phyloP scores from a whole-genome alignment of 1,139 yeast genomes.

The Arxiozyma telluris region DNA sequence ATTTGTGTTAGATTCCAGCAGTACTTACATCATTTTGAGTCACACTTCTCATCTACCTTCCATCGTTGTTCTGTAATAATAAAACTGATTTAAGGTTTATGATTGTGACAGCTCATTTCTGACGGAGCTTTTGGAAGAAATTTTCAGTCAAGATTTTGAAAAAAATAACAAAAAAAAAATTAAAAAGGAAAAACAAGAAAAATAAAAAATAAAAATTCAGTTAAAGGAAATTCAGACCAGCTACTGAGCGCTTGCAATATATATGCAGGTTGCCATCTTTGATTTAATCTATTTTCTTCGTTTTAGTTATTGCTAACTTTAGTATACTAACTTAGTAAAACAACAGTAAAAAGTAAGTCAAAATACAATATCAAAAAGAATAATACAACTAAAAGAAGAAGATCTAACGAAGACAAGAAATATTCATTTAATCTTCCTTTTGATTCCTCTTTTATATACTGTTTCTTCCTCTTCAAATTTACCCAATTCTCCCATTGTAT shows the following conservation, averaged over 20 bases:
- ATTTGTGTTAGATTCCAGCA: no score
- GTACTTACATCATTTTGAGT: no score
- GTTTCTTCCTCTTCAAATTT: constrained; percentile 1
- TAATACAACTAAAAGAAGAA: background rate
- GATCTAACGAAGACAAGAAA: background rate
- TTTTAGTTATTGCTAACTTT: no score
- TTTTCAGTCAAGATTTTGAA: no score
- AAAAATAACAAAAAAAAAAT: no score
- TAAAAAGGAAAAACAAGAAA: no score
- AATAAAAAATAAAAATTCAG: no score
- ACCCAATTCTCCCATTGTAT: constrained; percentile 9
- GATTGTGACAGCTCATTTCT: background rate
- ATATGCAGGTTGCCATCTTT: background rate
- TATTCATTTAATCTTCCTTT: background rate
- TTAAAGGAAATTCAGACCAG: background rate
- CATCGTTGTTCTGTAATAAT: no score
- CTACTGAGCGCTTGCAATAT: background rate
- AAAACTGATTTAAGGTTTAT: background rate
- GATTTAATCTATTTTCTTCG: no score
- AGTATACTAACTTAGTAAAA: background rate
- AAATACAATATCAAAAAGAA: no score
- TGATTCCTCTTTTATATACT: constrained; percentile 4
- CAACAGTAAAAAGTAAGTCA: background rate
- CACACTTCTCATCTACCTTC: no score
- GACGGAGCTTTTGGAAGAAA: background rate